Conservation (phyloP, 1,284 basidiomycete species). For the Apiotrichum gracile region DNA sequence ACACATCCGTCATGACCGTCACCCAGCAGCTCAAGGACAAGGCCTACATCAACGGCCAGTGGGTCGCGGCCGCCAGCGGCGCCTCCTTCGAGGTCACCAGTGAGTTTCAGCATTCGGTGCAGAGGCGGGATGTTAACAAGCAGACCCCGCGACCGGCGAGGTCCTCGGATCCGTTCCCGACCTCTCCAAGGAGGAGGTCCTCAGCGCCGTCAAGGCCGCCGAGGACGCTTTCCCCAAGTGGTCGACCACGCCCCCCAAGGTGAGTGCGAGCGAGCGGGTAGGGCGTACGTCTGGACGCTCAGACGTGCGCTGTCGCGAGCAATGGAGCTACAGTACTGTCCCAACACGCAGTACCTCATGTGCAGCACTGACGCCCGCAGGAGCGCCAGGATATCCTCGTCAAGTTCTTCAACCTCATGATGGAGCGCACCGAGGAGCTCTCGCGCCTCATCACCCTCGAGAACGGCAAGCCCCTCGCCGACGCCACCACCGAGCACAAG, state of each 20-base stretch:
- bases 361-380: conserved; percentile 21
- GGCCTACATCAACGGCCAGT: conserved; percentile 71
- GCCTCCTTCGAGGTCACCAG: conserved; percentile 65
- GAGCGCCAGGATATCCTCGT: conserved; percentile 65
- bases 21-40: conserved; percentile 34
- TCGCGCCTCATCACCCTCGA: conserved; percentile 77
- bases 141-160: conserved; percentile 75
- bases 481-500: conserved; percentile 70
- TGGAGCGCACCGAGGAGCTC: conserved; percentile 73
- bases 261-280: not conserved
- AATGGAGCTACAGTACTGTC: not conserved
- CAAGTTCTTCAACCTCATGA: conserved; percentile 67
- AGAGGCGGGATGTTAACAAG: not conserved
- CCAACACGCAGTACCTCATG: not conserved
- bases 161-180: conserved; percentile 74
- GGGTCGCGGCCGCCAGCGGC: conserved; percentile 66
- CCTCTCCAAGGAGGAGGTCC: conserved; percentile 71
- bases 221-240: conserved; percentile 66
- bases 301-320: no score
- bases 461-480: conserved; percentile 79
- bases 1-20: conserved; percentile 10
- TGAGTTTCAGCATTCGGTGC: conserved; percentile 41
- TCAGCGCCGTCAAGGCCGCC: conserved; percentile 70
- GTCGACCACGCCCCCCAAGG: conserved; percentile 60
- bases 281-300: no score